phyloP scores from a whole-genome alignment of 495 filamentous ascomycete species.

The Cetradonia linearis region DNA sequence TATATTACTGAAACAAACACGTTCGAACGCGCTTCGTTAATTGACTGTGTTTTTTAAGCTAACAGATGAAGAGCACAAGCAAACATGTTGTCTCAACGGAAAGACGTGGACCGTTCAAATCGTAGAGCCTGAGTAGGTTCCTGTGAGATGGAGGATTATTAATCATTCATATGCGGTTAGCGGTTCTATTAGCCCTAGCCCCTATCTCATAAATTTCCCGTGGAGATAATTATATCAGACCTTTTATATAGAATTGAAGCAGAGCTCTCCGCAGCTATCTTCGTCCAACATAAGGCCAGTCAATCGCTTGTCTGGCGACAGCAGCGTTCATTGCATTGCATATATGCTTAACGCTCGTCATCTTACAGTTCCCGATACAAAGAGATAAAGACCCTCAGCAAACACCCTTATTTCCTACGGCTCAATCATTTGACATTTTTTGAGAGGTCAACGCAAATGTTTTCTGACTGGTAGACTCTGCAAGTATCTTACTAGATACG shows the following conservation, averaged over 20 bases:
- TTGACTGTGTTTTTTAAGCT: background rate
- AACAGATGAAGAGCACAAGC: background rate
- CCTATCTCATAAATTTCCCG: no score
- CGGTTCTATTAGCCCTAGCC: no score
- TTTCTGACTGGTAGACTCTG: background rate
- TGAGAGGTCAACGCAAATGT: background rate
- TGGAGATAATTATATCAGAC: no score
- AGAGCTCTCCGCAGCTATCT: no score
- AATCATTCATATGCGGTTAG: no score
- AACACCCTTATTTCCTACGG: no score
- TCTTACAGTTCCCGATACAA: background rate
- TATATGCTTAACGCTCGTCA: no score
- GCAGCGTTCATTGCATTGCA: no score
- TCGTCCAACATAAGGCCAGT: no score
- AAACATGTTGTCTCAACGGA: background rate
- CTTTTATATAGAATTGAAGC: no score
- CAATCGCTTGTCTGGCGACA: no score
- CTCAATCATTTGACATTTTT: background rate
- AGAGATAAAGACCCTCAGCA: background rate
- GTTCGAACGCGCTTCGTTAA: background rate
- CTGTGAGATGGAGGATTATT: no score
- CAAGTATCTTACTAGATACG: background rate
- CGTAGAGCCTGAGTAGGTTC: background rate
- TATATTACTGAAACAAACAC: background rate
- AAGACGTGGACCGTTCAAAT: background rate